These are phyloP conservation scores for Craspedostauros australis DNA, from an alignment of 108 stramenopile species.

Conservation along the genomic window DNA sequence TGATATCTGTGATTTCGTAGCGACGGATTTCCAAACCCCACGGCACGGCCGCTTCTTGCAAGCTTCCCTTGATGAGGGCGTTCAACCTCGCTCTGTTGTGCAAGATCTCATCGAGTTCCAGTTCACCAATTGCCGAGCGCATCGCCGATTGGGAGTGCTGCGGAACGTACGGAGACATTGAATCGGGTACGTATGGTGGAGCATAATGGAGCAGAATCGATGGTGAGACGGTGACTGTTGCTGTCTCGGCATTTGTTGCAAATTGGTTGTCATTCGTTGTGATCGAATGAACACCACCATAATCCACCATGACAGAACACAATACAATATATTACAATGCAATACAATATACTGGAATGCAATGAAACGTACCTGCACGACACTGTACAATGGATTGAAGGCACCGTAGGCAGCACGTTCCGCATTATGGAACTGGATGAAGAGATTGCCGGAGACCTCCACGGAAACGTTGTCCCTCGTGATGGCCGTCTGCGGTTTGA, in stretches of 20 bases:
- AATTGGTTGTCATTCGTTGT: no score
- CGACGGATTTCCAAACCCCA: slow-evolving; percentile 93
- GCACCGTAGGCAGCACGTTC: slow-evolving; percentile 94
- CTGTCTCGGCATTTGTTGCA: no score
- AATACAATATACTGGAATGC: neutral
- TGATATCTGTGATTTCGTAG: slow-evolving; percentile 98
- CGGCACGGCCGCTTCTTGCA: slow-evolving; percentile 92
- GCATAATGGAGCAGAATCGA: no score
- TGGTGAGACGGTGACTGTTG: no score
- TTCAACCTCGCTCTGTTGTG: slow-evolving; percentile 90
- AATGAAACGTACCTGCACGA: slow-evolving; percentile 69
- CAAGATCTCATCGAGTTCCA: slow-evolving; percentile 98
- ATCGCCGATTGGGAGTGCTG: slow-evolving; percentile 97
- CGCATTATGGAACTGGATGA: slow-evolving; percentile 87
- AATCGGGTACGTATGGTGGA: no score
- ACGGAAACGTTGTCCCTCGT: slow-evolving; percentile 97
- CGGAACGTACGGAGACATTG: no score
- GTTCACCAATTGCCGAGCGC: slow-evolving; percentile 97
- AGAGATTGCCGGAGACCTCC: slow-evolving; percentile 96
- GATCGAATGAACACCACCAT: no score
- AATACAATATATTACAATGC: no score
- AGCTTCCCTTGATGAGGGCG: slow-evolving; percentile 76
- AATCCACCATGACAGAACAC: no score
- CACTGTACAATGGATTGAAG: slow-evolving; percentile 92
- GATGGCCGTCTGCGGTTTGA: slow-evolving; percentile 90